Evolutionary conservation across 2,329 filamentous ascomycete species (phyloP).

Genomic region (Triangularia setosa): DNA sequence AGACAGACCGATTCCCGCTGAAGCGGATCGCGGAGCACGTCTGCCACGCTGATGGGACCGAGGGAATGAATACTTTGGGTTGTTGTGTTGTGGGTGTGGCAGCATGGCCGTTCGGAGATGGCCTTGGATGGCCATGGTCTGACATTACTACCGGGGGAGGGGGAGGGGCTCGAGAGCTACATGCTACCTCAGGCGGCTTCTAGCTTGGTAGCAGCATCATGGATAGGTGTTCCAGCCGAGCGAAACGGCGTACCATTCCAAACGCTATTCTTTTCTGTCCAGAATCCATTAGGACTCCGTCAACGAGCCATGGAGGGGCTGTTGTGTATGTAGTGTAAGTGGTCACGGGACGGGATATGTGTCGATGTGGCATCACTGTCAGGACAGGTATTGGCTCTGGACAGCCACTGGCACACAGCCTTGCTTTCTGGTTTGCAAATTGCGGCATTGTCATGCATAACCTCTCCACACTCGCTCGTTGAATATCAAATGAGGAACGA

Average conservation of each 20-base stretch:
- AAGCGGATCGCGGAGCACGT: conserved; percentile 20
- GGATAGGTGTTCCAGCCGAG: background rate
- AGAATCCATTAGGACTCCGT: background rate
- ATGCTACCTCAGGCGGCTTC: background rate
- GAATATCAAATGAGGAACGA: conserved; percentile 5
- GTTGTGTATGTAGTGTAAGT: background rate
- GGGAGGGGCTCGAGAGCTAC: conserved; percentile 11
- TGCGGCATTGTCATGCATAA: conserved; percentile 22
- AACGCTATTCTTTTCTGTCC: background rate
- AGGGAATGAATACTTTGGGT: conserved; percentile 1
- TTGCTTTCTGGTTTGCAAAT: conserved; percentile 8
- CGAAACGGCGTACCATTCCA: background rate
- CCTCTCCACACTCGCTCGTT: conserved; percentile 8
- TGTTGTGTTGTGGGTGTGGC: background rate
- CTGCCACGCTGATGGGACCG: conserved; percentile 20
- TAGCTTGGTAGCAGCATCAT: background rate
- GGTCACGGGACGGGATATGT: background rate
- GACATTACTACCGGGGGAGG: conserved; percentile 13
- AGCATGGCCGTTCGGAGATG: conserved; percentile 5
- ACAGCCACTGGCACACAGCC: conserved; percentile 18
- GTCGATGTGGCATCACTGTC: conserved; percentile 3
- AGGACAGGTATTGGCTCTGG: conserved; percentile 17
- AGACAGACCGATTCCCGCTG: conserved; percentile 16
- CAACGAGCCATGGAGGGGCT: background rate
- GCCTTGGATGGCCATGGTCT: conserved; percentile 12